Percentiles rank a stretch among this genome's conserved stretches.
Evolutionary conservation across 306 rosid species (phyloP).

Genomic region (Rosa rugosa): DNA sequence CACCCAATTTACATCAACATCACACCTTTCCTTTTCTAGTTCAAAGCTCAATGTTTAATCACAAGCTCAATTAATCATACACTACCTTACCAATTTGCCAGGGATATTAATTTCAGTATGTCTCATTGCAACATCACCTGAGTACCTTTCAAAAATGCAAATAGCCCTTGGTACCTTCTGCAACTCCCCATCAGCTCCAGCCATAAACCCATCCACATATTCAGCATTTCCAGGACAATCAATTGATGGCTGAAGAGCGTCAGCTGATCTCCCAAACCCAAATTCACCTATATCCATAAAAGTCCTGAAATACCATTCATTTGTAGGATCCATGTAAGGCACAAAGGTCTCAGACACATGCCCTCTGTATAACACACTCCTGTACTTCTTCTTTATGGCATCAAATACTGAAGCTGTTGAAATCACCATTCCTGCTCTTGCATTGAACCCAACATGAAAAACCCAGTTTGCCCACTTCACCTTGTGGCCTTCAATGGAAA

Average conservation of each 20-base stretch:
- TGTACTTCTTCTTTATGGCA: conserved; percentile 30
- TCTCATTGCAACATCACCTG: conserved; percentile 74
- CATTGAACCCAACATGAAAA: conserved; percentile 78
- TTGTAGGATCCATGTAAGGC: conserved; percentile 79
- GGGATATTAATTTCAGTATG: conserved; percentile 88
- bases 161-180: conserved; percentile 67
- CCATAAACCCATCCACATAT: conserved; percentile 68
- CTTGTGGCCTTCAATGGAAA: conserved; percentile 44
- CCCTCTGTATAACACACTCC: conserved; percentile 77
- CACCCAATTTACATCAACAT: background rate
- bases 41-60: background rate
- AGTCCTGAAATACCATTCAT: conserved; percentile 85
- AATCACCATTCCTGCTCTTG: conserved; percentile 69
- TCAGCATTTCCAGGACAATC: conserved; percentile 77
- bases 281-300: conserved; percentile 86
- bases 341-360: conserved; percentile 90
- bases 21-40: background rate
- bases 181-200: conserved; percentile 59
- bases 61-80: background rate
- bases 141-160: conserved; percentile 66
- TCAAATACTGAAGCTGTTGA: conserved; percentile 84
- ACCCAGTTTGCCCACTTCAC: conserved; percentile 80
- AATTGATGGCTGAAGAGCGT: conserved; percentile 51
- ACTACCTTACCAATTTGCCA: conserved; percentile 45
- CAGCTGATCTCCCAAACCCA: conserved; percentile 84